These are phyloP conservation scores for Diddensiella caesifluorescens DNA, from an alignment of 805 yeast genomes.

Conservation along the genomic window DNA sequence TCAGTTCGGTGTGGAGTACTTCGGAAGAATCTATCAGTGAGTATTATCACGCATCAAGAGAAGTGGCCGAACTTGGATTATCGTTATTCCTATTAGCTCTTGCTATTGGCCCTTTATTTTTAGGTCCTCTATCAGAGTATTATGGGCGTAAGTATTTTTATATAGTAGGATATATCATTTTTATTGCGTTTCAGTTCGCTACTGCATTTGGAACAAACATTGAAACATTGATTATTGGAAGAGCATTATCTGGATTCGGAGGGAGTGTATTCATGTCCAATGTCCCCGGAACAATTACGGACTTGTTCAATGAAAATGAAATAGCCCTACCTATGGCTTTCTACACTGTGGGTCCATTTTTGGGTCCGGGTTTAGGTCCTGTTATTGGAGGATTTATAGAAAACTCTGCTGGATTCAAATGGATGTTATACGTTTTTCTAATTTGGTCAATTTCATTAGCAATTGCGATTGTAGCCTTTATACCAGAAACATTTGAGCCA, in stretches of 20 bases:
- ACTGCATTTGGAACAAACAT: constrained; percentile 16
- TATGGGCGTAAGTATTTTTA: not conserved
- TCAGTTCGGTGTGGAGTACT: constrained; percentile 45
- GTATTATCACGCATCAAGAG: constrained; percentile 38
- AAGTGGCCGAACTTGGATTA: constrained; percentile 49
- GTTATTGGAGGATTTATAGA: constrained; percentile 59
- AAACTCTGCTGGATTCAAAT: constrained; percentile 70
- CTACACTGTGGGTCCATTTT: constrained; percentile 32
- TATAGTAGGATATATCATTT: not conserved
- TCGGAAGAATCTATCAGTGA: constrained; percentile 37
- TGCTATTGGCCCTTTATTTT: constrained; percentile 42
- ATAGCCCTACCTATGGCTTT: constrained; percentile 39
- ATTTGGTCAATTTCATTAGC: constrained; percentile 64
- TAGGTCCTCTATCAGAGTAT: constrained; percentile 3
- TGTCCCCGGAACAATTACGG: not conserved
- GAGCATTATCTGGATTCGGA: constrained; percentile 1
- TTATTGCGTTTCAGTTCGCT: constrained; percentile 1
- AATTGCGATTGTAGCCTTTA: constrained; percentile 39
- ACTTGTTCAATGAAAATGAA: constrained; percentile 32
- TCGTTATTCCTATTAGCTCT: constrained; percentile 61
- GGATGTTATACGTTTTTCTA: no score
- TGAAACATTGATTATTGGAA: constrained; percentile 38
- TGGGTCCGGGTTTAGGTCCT: constrained; percentile 73
- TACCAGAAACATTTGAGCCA: constrained; percentile 65
- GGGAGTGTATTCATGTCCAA: constrained; percentile 3